Conservation (phyloP, 2,329 filamentous ascomycete species). For the Apiospora saccharicola region DNA sequence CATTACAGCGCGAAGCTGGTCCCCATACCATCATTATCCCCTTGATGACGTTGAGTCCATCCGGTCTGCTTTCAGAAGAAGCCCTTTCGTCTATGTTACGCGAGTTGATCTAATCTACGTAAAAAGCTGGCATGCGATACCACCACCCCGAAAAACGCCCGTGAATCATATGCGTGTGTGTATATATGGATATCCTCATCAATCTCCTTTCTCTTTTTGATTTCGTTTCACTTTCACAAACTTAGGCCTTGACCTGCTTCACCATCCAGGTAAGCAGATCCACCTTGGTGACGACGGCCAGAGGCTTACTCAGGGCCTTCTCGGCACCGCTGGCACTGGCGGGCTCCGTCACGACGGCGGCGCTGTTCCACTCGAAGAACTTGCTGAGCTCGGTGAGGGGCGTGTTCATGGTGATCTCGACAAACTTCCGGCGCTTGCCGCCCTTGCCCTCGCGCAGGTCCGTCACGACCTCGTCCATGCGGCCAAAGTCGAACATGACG, state of each 20-base stretch:
- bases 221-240: neutral
- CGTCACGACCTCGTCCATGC: slow-evolving; percentile 88
- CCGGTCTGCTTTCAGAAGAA: neutral
- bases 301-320: slow-evolving; percentile 70
- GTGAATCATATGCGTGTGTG: neutral
- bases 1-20: neutral
- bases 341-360: slow-evolving; percentile 89
- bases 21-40: slow-evolving; percentile 25
- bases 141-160: slow-evolving; percentile 23
- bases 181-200: neutral
- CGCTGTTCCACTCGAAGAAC: slow-evolving; percentile 98
- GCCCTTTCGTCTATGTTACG: slow-evolving; percentile 26
- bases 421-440: slow-evolving; percentile 73
- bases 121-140: slow-evolving; percentile 24
- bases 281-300: slow-evolving; percentile 95
- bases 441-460: slow-evolving; percentile 67
- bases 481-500: slow-evolving; percentile 97
- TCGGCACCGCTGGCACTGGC: slow-evolving; percentile 60
- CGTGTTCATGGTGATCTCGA: slow-evolving; percentile 93
- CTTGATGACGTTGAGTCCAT: slow-evolving; percentile 44
- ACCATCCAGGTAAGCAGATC: slow-evolving; percentile 94
- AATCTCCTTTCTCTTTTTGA: neutral
- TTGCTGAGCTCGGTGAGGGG: slow-evolving; percentile 82
- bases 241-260: slow-evolving; percentile 51
- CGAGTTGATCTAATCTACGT: slow-evolving; percentile 33